Base-by-base conservation (phyloP, 345 rosid species). In the Hibiscus tridactylites region DNA sequence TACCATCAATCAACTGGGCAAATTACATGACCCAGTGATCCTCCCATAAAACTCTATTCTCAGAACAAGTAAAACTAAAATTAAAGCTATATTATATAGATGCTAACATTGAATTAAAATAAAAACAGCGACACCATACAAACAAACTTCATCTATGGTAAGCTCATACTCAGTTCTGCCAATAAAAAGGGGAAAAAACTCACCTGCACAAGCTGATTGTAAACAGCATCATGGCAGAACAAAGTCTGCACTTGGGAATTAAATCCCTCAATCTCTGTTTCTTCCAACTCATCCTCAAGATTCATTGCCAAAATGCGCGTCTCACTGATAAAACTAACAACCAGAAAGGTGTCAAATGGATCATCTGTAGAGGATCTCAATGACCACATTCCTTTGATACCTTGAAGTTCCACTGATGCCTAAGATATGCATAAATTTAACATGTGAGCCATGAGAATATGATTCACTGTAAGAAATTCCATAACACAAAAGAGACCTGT, bases 371-470 rank as follows among this genome's bases (percentile, higher is more conserved):
- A 88, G 54, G 93, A 87, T 83, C 95, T 90, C 72, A 94, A 66
- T 33, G 98, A 91, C 98, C 98, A 94, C 93, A 94, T 90, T 78
- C 98, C 98, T 81, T 94, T 91, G 81, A 94, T 90, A 62, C 97
- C 98, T 85, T 90, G 97, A 86, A 94, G 94, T 82, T 91, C 97
- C 62, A 91, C 97, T 0, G 97, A 94, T 39, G 96, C 97, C 98
- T 93, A 61, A 75, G 60, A 50, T 21, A 56, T 65, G 79, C 76
- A 77, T 24, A 74, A 31, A 70, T 7, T 15, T 68, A 79, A 68
- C 31, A 37, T 26, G 29, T 73, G 37, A 73, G 26, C 58, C 66
- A 31, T 68, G 39, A 26, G 28, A 42, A 72, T 69, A 42, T 54
- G 2, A 70, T 13, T 65, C 58, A 35, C 28, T 42, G 33, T 46